Base-by-base conservation (phyloP, 2,329 filamentous ascomycete genomes). In the Penicillium sp. region DNA sequence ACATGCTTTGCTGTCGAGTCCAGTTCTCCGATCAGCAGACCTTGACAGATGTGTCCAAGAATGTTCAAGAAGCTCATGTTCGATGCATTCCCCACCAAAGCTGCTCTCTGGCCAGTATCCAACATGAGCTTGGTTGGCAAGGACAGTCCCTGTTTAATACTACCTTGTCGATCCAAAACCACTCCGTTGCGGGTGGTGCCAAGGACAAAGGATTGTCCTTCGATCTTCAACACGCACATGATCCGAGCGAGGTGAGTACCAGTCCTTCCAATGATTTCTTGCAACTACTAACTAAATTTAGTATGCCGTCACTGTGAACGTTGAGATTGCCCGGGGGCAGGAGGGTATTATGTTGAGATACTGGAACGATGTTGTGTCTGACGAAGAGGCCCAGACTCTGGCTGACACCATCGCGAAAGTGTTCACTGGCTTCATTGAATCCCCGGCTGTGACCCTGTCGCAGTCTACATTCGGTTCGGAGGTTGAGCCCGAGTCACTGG, bases 1-100 rank as follows among this genome's bases (percentile, higher is more conserved):
- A 83, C 53, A 83, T 84, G 77, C 74, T 85, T 3, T 78, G 82
- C 45, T 83, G 78, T 57, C 77, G 79, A 6, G 71, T 83, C 4
- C 72, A 55, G 62, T 81, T 67, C 55, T 69, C 48, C 53, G 70
- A 64, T 54, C 74, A 45, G 53, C 73, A 65, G 45, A 68, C 67
- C 13, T 65, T 83, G 10, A 58, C 66, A 2, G 74, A 79, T 12
- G 67, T 78, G 0, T 70, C 82, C 0, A 76, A 78, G 31, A 69
- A 69, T 12, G 72, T 82, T 0, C 81, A 83, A 42, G 68, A 70
- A 13, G 76, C 82, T 54, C 79, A 80, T 19, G 73, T 81, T 21
- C 69, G 73, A 39, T 77, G 78, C 42, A 72, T 84, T 58, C 71
- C 76, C 0, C 76, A 83, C 60, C 82, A 83, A 58, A 77, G 74